phyloP scores from a whole-genome alignment of 2,329 filamentous ascomycete genomes.

The Xylariaceae sp. region DNA sequence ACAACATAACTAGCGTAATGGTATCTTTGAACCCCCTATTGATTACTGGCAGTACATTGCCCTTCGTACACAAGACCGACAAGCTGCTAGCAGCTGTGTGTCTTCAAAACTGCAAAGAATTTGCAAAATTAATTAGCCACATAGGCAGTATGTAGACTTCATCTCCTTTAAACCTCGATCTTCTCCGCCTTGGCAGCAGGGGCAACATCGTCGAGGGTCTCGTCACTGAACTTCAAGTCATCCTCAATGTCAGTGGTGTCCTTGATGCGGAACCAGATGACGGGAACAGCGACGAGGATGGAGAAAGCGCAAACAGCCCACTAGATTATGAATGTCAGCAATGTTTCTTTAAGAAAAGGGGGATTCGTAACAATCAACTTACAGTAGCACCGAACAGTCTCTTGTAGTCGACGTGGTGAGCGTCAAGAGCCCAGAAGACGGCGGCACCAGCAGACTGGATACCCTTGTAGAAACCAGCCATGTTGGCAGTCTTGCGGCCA shows the following conservation, averaged over 20 bases:
- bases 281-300: slow-evolving; percentile 69
- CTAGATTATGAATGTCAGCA: slow-evolving; percentile 7
- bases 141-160: background rate
- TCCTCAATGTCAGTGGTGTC: slow-evolving; percentile 77
- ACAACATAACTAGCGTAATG: background rate
- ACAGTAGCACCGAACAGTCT: slow-evolving; percentile 60
- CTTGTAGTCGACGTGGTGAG: slow-evolving; percentile 57
- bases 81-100: background rate
- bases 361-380: slow-evolving; percentile 22
- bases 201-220: slow-evolving; percentile 67
- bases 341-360: background rate
- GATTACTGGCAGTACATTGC: background rate
- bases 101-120: background rate
- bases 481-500: slow-evolving; percentile 83
- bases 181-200: slow-evolving; percentile 19
- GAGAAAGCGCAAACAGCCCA: slow-evolving; percentile 43
- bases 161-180: slow-evolving; percentile 1
- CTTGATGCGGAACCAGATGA: slow-evolving; percentile 73
- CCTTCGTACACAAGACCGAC: background rate
- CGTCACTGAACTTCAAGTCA: slow-evolving; percentile 79
- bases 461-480: slow-evolving; percentile 80
- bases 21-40: background rate
- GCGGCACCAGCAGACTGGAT: slow-evolving; percentile 84
- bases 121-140: background rate
- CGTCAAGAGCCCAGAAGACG: slow-evolving; percentile 68